Evolutionary conservation across 768 basidiomycete genomes (phyloP), one percentile per base, ranked within the genome.

Genomic region (Mycena epipterygia): DNA sequence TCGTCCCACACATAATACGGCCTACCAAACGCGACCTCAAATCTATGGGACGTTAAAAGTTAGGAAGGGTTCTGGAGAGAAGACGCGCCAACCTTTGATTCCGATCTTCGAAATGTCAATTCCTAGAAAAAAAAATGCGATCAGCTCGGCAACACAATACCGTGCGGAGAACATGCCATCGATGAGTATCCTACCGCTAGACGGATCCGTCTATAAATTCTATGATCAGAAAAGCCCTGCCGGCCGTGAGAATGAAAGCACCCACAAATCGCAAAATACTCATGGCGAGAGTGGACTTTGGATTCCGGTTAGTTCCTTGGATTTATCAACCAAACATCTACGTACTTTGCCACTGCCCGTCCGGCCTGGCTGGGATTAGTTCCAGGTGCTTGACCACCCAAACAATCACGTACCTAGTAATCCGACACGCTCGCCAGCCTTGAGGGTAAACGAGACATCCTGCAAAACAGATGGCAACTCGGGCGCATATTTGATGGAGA

Each of bases 391-490:
- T n/a, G n/a, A n/a, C n/a, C n/a, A n/a, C n/a, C n/a, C n/a, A n/a
- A n/a, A n/a, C n/a, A n/a, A n/a, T n/a, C n/a, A n/a, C n/a, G 41
- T 5, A 27, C 95, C 95, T 27, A 97, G 81, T 29, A 97, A 80
- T 13, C 95, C 94, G 42, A 95, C 85, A 42, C 94, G 88, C 78
- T 95, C 95, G 35, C 89, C 87, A 0, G 93, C 88, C 73, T 87
- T 88, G 60, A 97, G 81, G 2, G 84, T 79, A 80, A 97, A 96
- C 0, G 94, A 94, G 3, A 96, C 84, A 35, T 89, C 87, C 68
- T 92, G 92, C 39, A 97, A 82, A 0, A 97, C 95, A 0, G 93
- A 83, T 0, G 95, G 95, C 16, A 97, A 85, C 52, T 97, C 95
- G 0, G 94, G 92, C 0, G 94, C 89, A 79, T 97, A 97, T 79